phyloP scores from a whole-genome alignment of 1,284 basidiomycete genomes.

The Taiwanofungus camphoratus region DNA sequence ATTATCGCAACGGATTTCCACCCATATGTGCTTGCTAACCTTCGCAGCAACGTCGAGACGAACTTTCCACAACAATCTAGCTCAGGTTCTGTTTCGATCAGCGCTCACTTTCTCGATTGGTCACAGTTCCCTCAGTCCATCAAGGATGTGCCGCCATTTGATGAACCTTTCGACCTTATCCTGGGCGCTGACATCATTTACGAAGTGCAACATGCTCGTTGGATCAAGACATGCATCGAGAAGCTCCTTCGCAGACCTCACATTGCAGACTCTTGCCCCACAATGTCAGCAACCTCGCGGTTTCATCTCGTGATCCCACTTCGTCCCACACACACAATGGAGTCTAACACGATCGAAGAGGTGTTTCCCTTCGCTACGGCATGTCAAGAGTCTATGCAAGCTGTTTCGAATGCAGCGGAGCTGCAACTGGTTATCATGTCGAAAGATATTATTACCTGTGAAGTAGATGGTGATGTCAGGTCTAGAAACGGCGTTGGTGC shows the following conservation, averaged over 20 bases:
- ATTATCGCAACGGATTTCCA: slow-evolving; percentile 80
- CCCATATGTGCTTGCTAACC: slow-evolving; percentile 68
- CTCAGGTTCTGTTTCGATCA: slow-evolving; percentile 21
- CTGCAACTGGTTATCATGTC: slow-evolving; percentile 38
- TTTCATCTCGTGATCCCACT: slow-evolving; percentile 78
- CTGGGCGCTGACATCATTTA: slow-evolving; percentile 77
- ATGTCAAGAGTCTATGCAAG: not conserved
- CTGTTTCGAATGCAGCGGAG: not conserved
- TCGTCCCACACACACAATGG: slow-evolving; percentile 55
- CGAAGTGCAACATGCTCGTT: slow-evolving; percentile 59
- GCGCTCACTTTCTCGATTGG: slow-evolving; percentile 59
- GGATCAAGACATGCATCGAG: slow-evolving; percentile 57
- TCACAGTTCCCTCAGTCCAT: slow-evolving; percentile 36
- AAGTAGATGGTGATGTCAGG: slow-evolving; percentile 33
- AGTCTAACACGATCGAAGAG: slow-evolving; percentile 52
- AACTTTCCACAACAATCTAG: slow-evolving; percentile 42
- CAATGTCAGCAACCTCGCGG: slow-evolving; percentile 1
- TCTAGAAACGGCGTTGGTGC: slow-evolving; percentile 27
- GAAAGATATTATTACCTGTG: slow-evolving; percentile 51
- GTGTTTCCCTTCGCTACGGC: slow-evolving; percentile 40
- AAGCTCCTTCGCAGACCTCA: slow-evolving; percentile 46
- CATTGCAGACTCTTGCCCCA: slow-evolving; percentile 1
- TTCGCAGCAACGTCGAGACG: slow-evolving; percentile 55
- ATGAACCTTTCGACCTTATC: slow-evolving; percentile 56
- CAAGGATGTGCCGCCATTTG: slow-evolving; percentile 18